Percentiles rank a stretch among this genome's conserved stretches.
These are phyloP conservation scores for Hypholoma sublateritium DNA, from an alignment of 768 basidiomycete species.

Conservation along the genomic window DNA sequence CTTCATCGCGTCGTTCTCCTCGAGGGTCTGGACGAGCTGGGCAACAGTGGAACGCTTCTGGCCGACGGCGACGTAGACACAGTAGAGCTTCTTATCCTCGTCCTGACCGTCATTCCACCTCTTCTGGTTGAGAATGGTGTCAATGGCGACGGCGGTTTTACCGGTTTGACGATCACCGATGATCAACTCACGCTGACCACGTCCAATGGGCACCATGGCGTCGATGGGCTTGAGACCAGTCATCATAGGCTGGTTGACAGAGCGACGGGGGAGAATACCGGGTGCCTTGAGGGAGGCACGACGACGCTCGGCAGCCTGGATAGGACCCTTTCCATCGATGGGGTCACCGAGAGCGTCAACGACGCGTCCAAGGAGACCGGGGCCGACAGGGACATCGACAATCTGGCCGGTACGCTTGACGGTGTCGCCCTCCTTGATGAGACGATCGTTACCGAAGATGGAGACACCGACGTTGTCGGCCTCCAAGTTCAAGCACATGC, in stretches of 20 bases:
- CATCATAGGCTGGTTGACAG: slow-evolving; percentile 99
- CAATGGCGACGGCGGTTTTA: slow-evolving; percentile 98
- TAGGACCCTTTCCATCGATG: slow-evolving; percentile 99
- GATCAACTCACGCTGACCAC: slow-evolving; percentile 99
- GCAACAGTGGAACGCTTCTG: slow-evolving; percentile 99
- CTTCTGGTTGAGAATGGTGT: slow-evolving; percentile 99
- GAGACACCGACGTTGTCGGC: slow-evolving; percentile 99
- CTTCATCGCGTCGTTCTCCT: slow-evolving; percentile 99
- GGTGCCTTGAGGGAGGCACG: slow-evolving; percentile 99
- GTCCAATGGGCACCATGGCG: slow-evolving; percentile 99
- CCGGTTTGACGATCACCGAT: slow-evolving; percentile 99
- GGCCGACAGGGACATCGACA: slow-evolving; percentile 99
- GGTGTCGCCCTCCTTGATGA: slow-evolving; percentile 99
- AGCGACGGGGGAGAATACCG: slow-evolving; percentile 98
- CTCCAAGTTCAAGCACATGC: slow-evolving; percentile 99
- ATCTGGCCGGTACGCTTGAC: slow-evolving; percentile 99
- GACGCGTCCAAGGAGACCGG: slow-evolving; percentile 96
- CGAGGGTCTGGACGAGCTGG: slow-evolving; percentile 98
- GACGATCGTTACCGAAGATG: slow-evolving; percentile 97
- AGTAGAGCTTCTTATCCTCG: slow-evolving; percentile 98
- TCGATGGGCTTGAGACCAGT: slow-evolving; percentile 99
- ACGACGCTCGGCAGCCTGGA: slow-evolving; percentile 89
- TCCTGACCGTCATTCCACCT: slow-evolving; percentile 98
- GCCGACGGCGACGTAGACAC: slow-evolving; percentile 98
- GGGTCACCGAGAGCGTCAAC: slow-evolving; percentile 99